Percentiles rank a stretch among this genome's conserved stretches.
Conservation (phyloP, 345 rosid species). For the Bruguiera gymnorhiza region DNA sequence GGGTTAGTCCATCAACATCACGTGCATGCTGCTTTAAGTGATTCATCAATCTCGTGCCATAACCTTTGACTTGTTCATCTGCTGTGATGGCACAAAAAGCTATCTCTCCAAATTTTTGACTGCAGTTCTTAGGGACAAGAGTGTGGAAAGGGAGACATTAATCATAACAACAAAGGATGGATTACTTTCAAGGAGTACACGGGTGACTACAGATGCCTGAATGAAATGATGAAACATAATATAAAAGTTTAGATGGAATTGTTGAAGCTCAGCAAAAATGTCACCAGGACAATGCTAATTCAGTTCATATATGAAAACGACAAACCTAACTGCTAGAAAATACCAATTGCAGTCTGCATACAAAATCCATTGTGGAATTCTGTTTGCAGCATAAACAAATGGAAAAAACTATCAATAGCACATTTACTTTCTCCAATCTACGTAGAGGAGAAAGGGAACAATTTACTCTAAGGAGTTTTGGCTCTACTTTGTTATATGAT, state of each 20-base stretch:
- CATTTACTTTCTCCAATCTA: background rate
- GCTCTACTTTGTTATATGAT: background rate
- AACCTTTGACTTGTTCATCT: conserved; percentile 99
- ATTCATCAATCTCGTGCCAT: conserved; percentile 99
- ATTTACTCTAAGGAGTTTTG: background rate
- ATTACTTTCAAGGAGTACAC: background rate
- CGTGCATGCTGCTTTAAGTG: conserved; percentile 97
- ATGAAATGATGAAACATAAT: background rate
- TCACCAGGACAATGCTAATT: background rate
- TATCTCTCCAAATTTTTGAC: conserved; percentile 98
- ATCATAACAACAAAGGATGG: background rate
- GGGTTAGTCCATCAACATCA: conserved; percentile 91
- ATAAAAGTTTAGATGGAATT: background rate
- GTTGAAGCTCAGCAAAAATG: background rate
- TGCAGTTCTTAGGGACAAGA: conserved; percentile 28
- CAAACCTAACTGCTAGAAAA: too few relatives aligned
- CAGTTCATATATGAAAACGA: too few relatives aligned
- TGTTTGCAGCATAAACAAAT: conserved; percentile 4
- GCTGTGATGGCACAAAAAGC: conserved; percentile 99
- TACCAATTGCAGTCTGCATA: too few relatives aligned
- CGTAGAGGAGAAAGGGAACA: background rate
- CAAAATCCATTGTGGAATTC: background rate
- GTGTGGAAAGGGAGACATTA: conserved; percentile 12
- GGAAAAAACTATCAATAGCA: background rate
- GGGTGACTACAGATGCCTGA: background rate